Evolutionary conservation across 345 rosid genomes (phyloP).

Genomic region (Gossypium mustelinum): DNA sequence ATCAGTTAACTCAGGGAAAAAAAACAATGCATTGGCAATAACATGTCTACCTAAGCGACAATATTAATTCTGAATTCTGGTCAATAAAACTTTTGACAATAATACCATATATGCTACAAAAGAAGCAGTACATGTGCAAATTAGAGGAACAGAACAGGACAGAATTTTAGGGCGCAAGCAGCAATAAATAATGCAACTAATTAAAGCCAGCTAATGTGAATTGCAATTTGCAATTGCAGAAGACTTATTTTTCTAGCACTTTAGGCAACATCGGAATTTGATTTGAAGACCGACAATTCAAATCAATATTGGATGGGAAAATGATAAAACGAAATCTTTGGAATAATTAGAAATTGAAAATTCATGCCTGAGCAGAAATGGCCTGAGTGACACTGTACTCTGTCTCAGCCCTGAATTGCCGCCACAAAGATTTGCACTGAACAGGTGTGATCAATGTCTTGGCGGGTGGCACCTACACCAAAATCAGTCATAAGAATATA

Average conservation of each 20-base stretch:
- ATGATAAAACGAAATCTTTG: not conserved
- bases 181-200: not conserved
- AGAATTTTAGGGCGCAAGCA: not conserved
- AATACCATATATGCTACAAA: not conserved
- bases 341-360: not conserved
- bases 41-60: not conserved
- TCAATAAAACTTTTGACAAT: not conserved
- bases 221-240: not conserved
- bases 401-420: constrained; percentile 94
- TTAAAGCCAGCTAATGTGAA: constrained; percentile 1
- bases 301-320: not conserved
- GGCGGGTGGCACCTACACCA: constrained; percentile 58
- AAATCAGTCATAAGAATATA: constrained; percentile 7
- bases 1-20: not conserved
- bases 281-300: not conserved
- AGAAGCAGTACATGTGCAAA: not conserved
- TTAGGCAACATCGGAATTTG: not conserved
- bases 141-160: not conserved
- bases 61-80: not conserved
- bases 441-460: constrained; percentile 93
- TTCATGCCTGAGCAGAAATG: constrained; percentile 90
- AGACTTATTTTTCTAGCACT: not conserved
- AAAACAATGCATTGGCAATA: not conserved
- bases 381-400: constrained; percentile 95
- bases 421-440: constrained; percentile 96